Conservation (phyloP, 2,329 filamentous ascomycete genomes). For the Didymella segeticola region DNA sequence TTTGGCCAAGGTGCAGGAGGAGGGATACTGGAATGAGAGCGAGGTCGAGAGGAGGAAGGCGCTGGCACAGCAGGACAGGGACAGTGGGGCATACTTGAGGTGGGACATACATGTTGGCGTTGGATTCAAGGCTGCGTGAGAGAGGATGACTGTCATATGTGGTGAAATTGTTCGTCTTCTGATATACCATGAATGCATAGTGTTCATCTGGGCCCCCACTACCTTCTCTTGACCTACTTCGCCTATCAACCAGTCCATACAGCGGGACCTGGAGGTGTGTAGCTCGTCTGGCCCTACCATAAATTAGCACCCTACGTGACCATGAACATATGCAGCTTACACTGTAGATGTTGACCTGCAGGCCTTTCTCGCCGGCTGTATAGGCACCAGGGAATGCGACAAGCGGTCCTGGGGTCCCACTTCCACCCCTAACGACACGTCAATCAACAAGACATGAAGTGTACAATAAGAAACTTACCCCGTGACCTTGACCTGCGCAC, state of each 20-base stretch:
- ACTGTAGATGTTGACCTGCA: constrained; percentile 43
- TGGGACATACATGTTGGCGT: constrained; percentile 41
- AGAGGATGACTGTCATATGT: not conserved
- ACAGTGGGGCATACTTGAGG: constrained; percentile 37
- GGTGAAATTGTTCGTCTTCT: not conserved
- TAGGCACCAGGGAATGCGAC: constrained; percentile 53
- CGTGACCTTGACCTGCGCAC: constrained; percentile 54
- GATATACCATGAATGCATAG: not conserved
- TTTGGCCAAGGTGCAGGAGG: constrained; percentile 25
- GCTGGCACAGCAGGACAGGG: constrained; percentile 29
- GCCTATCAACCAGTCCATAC: constrained; percentile 34
- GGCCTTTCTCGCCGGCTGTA: constrained; percentile 41
- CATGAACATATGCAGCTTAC: not conserved
- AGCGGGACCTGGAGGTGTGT: constrained; percentile 39
- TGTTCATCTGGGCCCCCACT: not conserved
- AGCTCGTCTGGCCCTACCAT: constrained; percentile 19
- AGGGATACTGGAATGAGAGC: constrained; percentile 33
- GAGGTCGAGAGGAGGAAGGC: constrained; percentile 27
- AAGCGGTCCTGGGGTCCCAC: constrained; percentile 46
- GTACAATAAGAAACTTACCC: constrained; percentile 19
- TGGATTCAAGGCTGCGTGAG: constrained; percentile 26
- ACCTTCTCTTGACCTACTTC: too few relatives aligned
- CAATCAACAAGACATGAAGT: not conserved
- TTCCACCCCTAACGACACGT: constrained; percentile 34
- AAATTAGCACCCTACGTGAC: not conserved